phyloP scores from a whole-genome alignment of 352 stramenopile genomes.

The Peronosclerospora sorghi region DNA sequence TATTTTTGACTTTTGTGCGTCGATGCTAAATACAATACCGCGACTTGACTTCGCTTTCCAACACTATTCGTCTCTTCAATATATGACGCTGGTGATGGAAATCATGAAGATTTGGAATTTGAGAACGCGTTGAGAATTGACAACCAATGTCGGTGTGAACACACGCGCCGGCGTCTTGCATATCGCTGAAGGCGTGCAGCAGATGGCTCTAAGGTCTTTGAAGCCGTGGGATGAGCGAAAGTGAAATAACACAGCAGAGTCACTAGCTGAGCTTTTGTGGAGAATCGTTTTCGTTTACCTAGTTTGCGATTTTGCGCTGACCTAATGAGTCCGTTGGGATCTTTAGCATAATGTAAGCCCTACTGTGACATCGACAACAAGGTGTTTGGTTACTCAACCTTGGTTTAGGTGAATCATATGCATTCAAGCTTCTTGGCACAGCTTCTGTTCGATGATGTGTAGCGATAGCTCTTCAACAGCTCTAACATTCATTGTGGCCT shows the following conservation, averaged over 20 bases:
- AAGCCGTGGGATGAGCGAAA: slow-evolving; percentile 44
- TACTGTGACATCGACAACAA: slow-evolving; percentile 29
- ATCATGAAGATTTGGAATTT: slow-evolving; percentile 69
- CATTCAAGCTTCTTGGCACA: slow-evolving; percentile 4
- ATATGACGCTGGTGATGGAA: slow-evolving; percentile 48
- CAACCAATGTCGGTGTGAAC: slow-evolving; percentile 25
- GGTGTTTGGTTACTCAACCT: slow-evolving; percentile 1
- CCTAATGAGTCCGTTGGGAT: neutral
- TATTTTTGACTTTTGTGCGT: too few relatives aligned
- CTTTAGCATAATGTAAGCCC: slow-evolving; percentile 30
- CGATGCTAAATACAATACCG: too few relatives aligned
- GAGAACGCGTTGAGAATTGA: slow-evolving; percentile 37
- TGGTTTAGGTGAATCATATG: neutral
- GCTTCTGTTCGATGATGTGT: slow-evolving; percentile 41
- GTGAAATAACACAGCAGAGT: slow-evolving; percentile 12
- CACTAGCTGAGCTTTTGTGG: slow-evolving; percentile 35
- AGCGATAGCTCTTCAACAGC: slow-evolving; percentile 11
- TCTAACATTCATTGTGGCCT: slow-evolving; percentile 20
- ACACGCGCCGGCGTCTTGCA: slow-evolving; percentile 72
- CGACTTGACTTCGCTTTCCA: too few relatives aligned
- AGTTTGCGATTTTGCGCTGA: slow-evolving; percentile 41
- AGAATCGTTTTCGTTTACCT: slow-evolving; percentile 56
- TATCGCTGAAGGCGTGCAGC: slow-evolving; percentile 5
- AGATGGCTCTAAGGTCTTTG: slow-evolving; percentile 23
- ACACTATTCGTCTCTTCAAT: slow-evolving; percentile 21